Percentiles rank a stretch among this genome's conserved stretches.
These are phyloP conservation scores for Starmerella etchellsii DNA, from an alignment of 805 yeast species.

Conservation along the genomic window DNA sequence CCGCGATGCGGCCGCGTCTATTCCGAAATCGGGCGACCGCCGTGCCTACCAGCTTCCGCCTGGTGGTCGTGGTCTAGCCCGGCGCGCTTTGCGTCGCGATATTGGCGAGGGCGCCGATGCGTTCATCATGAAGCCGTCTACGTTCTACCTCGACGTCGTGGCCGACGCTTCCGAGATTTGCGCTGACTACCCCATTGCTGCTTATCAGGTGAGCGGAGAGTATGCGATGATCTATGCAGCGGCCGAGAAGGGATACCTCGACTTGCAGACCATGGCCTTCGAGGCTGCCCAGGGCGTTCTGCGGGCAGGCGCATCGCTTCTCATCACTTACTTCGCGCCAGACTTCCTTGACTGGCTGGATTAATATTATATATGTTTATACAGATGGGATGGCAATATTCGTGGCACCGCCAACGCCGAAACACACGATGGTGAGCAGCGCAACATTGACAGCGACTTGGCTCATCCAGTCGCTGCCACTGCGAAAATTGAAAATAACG, in stretches of 20 bases:
- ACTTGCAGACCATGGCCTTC: constrained; percentile 59
- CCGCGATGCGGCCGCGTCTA: constrained; percentile 91
- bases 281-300: constrained; percentile 85
- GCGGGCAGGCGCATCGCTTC: constrained; percentile 89
- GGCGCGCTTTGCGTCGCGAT: constrained; percentile 79
- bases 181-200: constrained; percentile 75
- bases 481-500: constrained; percentile 34
- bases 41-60: constrained; percentile 86
- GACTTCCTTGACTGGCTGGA: constrained; percentile 78
- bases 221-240: constrained; percentile 98
- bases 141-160: constrained; percentile 85
- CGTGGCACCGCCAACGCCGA: constrained; percentile 36
- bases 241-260: constrained; percentile 87
- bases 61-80: constrained; percentile 85
- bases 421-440: constrained; percentile 30
- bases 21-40: constrained; percentile 84
- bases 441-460: constrained; percentile 33
- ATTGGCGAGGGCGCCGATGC: constrained; percentile 91
- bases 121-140: constrained; percentile 87
- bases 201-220: constrained; percentile 95
- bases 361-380: neutral
- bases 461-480: constrained; percentile 33
- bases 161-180: constrained; percentile 77
- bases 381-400: constrained; percentile 9
- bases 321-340: constrained; percentile 89